Conservation (phyloP, 2,329 filamentous ascomycete species). For the Periglandula ipomoeae region DNA sequence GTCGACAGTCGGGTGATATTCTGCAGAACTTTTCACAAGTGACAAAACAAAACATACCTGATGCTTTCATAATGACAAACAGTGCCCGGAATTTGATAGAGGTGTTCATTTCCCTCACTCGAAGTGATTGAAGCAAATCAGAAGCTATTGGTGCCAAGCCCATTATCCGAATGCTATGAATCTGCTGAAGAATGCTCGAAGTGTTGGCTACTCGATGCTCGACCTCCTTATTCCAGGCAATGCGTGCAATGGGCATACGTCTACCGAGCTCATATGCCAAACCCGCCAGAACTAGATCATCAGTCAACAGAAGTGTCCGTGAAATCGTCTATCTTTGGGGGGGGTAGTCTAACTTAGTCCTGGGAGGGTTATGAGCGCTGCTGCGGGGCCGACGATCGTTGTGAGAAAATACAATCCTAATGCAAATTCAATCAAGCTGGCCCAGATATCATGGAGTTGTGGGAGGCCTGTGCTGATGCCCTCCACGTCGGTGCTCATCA, state of each 20-base stretch:
- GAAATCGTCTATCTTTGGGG: too few species aligned
- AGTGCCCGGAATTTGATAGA: constrained; percentile 7
- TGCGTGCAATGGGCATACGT: constrained; percentile 31
- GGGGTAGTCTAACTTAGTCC: constrained; percentile 24
- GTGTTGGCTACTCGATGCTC: constrained; percentile 22
- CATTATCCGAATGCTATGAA: constrained; percentile 28
- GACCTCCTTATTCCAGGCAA: constrained; percentile 20
- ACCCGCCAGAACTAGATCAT: too few species aligned
- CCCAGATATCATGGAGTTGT: constrained; percentile 24
- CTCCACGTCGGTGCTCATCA: constrained; percentile 38
- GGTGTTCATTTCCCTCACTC: constrained; percentile 10
- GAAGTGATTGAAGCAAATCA: constrained; percentile 8
- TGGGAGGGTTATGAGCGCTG: constrained; percentile 48
- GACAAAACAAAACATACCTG: too few species aligned
- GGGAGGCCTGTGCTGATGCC: constrained; percentile 16
- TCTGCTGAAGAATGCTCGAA: constrained; percentile 19
- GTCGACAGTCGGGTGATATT: too few species aligned
- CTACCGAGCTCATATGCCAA: too few species aligned
- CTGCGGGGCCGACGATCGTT: constrained; percentile 4
- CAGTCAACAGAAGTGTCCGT: too few species aligned
- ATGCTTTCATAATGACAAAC: constrained; percentile 3
- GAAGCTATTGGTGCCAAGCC: constrained; percentile 16
- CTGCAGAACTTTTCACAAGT: too few species aligned
- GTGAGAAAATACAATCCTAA: constrained; percentile 10
- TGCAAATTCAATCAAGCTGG: constrained; percentile 16